Percentiles rank a stretch among this genome's conserved stretches.
phyloP scores from a whole-genome alignment of 768 basidiomycete species.

The Boletus rubropictus region DNA sequence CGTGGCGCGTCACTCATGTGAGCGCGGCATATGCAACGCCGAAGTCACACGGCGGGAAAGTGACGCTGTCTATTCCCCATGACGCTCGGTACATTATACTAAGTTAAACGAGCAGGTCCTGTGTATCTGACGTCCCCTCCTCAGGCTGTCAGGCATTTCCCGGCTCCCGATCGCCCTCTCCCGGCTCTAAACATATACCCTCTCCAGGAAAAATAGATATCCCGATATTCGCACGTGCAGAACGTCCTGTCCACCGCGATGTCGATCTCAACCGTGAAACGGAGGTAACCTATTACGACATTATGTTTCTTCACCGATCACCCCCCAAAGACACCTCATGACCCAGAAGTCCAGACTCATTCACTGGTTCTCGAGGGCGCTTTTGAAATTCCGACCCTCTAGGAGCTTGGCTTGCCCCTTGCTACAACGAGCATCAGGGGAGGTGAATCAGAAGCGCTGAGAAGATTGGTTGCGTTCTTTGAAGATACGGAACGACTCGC shows the following conservation, averaged over 20 bases:
- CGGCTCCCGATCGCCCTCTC: slow-evolving; percentile 7
- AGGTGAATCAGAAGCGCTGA: slow-evolving; percentile 23
- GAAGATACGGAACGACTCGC: slow-evolving; percentile 10
- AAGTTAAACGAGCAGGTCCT: not conserved
- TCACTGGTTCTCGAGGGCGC: slow-evolving; percentile 14
- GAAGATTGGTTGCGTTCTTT: slow-evolving; percentile 16
- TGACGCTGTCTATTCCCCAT: slow-evolving; percentile 5
- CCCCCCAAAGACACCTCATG: slow-evolving; percentile 5
- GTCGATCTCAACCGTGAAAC: slow-evolving; percentile 19
- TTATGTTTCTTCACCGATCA: slow-evolving; percentile 15
- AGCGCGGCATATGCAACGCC: not conserved
- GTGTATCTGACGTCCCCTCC: slow-evolving; percentile 1
- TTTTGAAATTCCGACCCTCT: slow-evolving; percentile 23
- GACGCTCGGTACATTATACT: slow-evolving; percentile 4
- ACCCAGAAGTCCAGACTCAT: slow-evolving; percentile 15
- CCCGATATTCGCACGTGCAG: slow-evolving; percentile 16
- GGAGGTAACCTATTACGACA: slow-evolving; percentile 14
- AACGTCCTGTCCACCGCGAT: slow-evolving; percentile 3
- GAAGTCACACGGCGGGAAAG: slow-evolving; percentile 1
- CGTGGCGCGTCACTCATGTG: slow-evolving; percentile 11
- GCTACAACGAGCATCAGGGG: slow-evolving; percentile 28
- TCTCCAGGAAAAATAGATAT: slow-evolving; percentile 1
- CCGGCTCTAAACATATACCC: slow-evolving; percentile 4
- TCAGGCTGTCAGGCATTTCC: slow-evolving; percentile 9
- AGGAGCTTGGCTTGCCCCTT: slow-evolving; percentile 15